Evolutionary conservation across 75 land plant genomes (phyloP), one percentile per base, ranked within the genome.

Genomic region (Pinus albicaulis): DNA sequence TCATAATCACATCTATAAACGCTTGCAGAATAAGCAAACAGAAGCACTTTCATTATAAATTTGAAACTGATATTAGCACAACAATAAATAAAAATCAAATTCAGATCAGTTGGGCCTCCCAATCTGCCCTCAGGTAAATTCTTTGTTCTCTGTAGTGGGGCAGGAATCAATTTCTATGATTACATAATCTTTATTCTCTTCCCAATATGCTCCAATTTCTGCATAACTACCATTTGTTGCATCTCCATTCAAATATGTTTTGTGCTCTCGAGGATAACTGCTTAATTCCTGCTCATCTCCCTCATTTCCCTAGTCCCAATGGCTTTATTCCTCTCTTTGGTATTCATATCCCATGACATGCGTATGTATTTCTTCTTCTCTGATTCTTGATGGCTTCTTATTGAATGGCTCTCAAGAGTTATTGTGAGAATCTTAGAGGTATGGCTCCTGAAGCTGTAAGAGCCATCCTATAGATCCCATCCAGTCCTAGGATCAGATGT

Each of bases 141-240:
- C 72, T 91, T 91, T 74, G 85, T 91, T 36, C 11, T 65, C n/a
- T 28, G 76, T 73, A 13, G 73, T 57, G 4, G 87, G 72, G 66
- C 78, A 80, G 14, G 83, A 83, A 73, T 88, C 91, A 56, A 86
- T 83, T 73, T 88, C 90, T 10, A 77, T 80, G 38, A 78, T 74
- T 8, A 53, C 82, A 44, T 77, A 79, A 48, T 77, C 85, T 34
- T n/a, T 77, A 44, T 81, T 76, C 14, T 81, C 92, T 13, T 84
- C 92, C 88, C 86, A 88, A 19, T 90, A 90, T n/a, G 82, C 83
- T 69, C 83, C 89, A 57, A 84, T 86, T 24, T 72, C 80, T 10
- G 87, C 76, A 10, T 52, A 71, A 75, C 80, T 84, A 57, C 84
- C 85, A 25, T 82, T 80, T 24, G 68, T 73, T 13, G 34, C 70